Evolutionary conservation across 1,284 basidiomycete species (phyloP).

Genomic region (Marasmius fiardii): DNA sequence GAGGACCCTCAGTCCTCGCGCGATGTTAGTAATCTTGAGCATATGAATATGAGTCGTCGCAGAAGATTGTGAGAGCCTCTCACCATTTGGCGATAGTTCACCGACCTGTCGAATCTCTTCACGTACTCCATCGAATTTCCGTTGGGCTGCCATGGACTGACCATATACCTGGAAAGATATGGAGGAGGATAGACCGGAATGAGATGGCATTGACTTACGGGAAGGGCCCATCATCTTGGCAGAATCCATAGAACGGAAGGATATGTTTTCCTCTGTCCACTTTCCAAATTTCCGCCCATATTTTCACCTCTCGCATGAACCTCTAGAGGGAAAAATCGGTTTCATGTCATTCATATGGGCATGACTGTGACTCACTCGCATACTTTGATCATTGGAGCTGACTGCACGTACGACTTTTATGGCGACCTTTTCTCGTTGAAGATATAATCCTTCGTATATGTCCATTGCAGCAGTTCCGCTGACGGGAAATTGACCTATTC

Average conservation of each 20-base stretch:
- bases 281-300: conserved; percentile 54
- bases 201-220: conserved; percentile 32
- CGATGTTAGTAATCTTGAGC: conserved; percentile 33
- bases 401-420: conserved; percentile 53
- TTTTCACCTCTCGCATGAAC: conserved; percentile 48
- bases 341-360: neutral
- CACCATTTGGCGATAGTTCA: conserved; percentile 15
- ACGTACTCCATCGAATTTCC: conserved; percentile 16
- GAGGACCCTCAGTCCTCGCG: conserved; percentile 33
- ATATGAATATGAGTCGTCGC: conserved; percentile 16
- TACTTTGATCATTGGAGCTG: conserved; percentile 39
- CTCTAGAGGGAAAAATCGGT: conserved; percentile 28
- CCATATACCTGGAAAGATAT: conserved; percentile 13
- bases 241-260: conserved; percentile 54
- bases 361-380: conserved; percentile 29
- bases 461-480: conserved; percentile 48
- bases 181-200: neutral
- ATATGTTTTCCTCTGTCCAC: conserved; percentile 46
- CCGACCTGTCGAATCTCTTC: conserved; percentile 9
- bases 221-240: conserved; percentile 48
- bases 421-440: conserved; percentile 48
- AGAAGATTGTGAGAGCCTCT: conserved; percentile 4
- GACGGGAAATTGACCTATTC: conserved; percentile 43
- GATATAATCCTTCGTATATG: conserved; percentile 51
- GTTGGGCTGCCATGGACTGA: conserved; percentile 17